Evolutionary conservation across 495 filamentous ascomycete genomes (phyloP).

Genomic region (Aspergillus homomorphus): DNA sequence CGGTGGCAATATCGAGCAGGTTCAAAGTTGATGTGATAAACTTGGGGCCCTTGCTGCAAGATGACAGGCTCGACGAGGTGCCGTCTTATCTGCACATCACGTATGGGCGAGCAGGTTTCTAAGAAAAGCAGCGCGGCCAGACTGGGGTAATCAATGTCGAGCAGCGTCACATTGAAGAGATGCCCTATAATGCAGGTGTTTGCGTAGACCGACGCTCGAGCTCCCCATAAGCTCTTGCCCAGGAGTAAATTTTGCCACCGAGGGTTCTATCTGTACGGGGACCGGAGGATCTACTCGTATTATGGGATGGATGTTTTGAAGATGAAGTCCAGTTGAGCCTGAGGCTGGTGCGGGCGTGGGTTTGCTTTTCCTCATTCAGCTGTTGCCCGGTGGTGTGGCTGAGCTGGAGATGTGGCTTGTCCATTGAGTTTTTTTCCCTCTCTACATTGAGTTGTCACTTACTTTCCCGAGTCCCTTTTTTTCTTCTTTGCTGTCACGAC

Average conservation of each 20-base stretch:
- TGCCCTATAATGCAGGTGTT: background rate
- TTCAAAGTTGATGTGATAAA: slow-evolving; percentile 5
- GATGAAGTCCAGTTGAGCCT: background rate
- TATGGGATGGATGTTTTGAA: background rate
- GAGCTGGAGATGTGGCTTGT: slow-evolving; percentile 7
- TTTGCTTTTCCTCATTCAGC: slow-evolving; percentile 10
- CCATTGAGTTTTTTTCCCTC: background rate
- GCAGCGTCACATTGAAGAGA: background rate
- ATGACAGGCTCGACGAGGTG: slow-evolving; percentile 13
- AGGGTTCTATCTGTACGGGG: background rate
- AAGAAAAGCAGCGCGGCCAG: background rate
- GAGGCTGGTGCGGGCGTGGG: slow-evolving; percentile 10
- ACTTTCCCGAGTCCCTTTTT: slow-evolving; percentile 2
- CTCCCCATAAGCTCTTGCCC: slow-evolving; percentile 1
- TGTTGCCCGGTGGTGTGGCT: slow-evolving; percentile 15
- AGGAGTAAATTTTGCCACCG: background rate
- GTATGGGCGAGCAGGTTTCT: background rate
- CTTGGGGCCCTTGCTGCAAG: slow-evolving; percentile 4
- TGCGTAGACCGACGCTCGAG: background rate
- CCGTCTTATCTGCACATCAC: slow-evolving; percentile 3
- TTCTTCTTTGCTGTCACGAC: background rate
- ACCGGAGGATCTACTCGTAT: slow-evolving; percentile 1
- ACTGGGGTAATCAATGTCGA: background rate
- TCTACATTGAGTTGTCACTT: background rate
- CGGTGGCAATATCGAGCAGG: slow-evolving; percentile 18